Conservation (phyloP, 2,329 filamentous ascomycete species). For the Neonectria neomacrospora region DNA sequence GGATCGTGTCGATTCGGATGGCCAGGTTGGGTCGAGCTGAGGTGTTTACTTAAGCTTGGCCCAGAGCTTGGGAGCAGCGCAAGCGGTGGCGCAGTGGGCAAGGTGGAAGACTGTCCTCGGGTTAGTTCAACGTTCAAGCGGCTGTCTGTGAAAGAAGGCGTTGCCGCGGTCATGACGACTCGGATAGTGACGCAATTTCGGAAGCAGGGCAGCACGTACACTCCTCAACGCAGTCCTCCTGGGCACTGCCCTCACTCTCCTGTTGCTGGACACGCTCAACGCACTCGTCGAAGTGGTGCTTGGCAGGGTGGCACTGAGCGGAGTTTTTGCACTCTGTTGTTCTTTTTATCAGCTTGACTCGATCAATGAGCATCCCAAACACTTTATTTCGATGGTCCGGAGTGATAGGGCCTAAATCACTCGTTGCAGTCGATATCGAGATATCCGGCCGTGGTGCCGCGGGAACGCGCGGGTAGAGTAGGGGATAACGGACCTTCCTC, state of each 20-base stretch:
- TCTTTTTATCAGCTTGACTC: slow-evolving; percentile 37
- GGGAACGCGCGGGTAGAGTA: not conserved
- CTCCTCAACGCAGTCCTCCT: slow-evolving; percentile 99
- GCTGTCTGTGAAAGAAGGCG: slow-evolving; percentile 5
- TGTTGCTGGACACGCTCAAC: slow-evolving; percentile 82
- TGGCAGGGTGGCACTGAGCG: slow-evolving; percentile 83
- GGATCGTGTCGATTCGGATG: slow-evolving; percentile 34
- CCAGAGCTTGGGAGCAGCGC: slow-evolving; percentile 97
- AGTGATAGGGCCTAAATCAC: slow-evolving; percentile 35
- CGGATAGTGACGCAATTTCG: slow-evolving; percentile 1
- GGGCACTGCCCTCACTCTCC: slow-evolving; percentile 76
- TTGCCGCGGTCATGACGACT: slow-evolving; percentile 21
- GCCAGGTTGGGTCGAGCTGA: slow-evolving; percentile 22
- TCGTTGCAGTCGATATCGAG: slow-evolving; percentile 26
- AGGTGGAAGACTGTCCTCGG: slow-evolving; percentile 88
- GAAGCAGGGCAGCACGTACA: slow-evolving; percentile 73
- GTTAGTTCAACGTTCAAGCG: slow-evolving; percentile 29
- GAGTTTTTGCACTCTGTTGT: slow-evolving; percentile 87
- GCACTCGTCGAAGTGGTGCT: slow-evolving; percentile 99
- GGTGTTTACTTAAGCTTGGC: slow-evolving; percentile 84
- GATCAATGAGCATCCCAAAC: slow-evolving; percentile 8
- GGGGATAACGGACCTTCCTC: slow-evolving; percentile 82
- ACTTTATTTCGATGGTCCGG: slow-evolving; percentile 22
- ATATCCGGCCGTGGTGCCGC: not conserved
- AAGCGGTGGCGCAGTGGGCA: slow-evolving; percentile 91